phyloP scores from a whole-genome alignment of 2,329 filamentous ascomycete genomes.

The Trichophyton benhamiae region DNA sequence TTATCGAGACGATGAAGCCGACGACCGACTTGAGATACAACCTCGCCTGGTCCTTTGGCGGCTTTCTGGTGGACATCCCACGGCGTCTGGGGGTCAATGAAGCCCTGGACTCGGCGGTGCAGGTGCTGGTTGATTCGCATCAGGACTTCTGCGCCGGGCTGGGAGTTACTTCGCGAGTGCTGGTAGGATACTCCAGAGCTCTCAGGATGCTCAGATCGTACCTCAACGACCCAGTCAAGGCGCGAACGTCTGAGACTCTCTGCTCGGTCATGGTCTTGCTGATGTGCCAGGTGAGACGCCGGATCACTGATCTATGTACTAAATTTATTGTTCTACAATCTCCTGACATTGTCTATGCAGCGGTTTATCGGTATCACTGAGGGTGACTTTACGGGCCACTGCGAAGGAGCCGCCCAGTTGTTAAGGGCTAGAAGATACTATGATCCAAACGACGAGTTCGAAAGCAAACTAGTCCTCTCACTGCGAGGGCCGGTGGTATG shows the following conservation, averaged over 20 bases:
- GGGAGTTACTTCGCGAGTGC: conserved; percentile 13
- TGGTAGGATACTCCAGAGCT: conserved; percentile 24
- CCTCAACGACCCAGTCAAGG: conserved; percentile 23
- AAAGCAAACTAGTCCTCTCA: conserved; percentile 23
- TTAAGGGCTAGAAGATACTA: conserved; percentile 23
- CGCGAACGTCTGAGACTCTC: conserved; percentile 24
- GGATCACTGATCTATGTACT: background rate
- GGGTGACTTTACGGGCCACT: conserved; percentile 20
- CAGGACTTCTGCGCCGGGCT: conserved; percentile 17
- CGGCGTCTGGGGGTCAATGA: conserved; percentile 34
- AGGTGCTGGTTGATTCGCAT: conserved; percentile 22
- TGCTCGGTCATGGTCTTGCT: conserved; percentile 28
- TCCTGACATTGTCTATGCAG: background rate
- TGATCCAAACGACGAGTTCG: conserved; percentile 24
- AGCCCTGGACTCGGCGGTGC: conserved; percentile 34
- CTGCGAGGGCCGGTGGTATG: conserved; percentile 28
- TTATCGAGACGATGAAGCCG: conserved; percentile 24
- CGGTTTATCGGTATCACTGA: conserved; percentile 15
- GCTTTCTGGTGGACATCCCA: conserved; percentile 37
- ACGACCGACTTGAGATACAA: conserved; percentile 38
- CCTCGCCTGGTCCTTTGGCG: conserved; percentile 36
- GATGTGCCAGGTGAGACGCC: conserved; percentile 20
- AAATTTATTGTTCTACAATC: too few species aligned
- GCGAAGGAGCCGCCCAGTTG: conserved; percentile 26
- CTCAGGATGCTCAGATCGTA: conserved; percentile 19